Evolutionary conservation across 495 filamentous ascomycete species (phyloP), one percentile per base, ranked within the genome.

Genomic region (Xylaria curta): DNA sequence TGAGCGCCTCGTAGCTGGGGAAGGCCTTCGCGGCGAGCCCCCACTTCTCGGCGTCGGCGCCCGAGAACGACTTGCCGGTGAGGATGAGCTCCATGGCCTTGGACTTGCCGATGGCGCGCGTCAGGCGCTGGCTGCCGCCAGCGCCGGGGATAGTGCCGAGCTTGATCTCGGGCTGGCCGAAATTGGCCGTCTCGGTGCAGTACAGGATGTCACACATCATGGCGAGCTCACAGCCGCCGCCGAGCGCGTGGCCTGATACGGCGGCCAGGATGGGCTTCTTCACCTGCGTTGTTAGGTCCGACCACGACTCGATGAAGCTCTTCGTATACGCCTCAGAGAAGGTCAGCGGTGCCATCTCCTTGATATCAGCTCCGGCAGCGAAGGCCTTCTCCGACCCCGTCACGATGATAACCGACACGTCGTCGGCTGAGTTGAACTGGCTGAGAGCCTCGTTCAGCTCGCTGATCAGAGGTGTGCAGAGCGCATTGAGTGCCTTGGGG

Each of bases 131-230:
- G 66, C 89, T 92, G 2, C 96, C 96, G 8, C 96, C 96, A 0
- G 94, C 96, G 5, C 96, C 96, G 3, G 96, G 96, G 67, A 98
- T 95, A 0, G 90, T 90, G 19, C 96, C 96, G 5, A 99, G 86
- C 80, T 93, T 97, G 85, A 99, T 94, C 85, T 99, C 96, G 4
- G 96, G 96, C 84, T 98, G 96, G 0, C 96, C 96, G 76, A 99
- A 97, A 66, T 91, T 93, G 66, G 96, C 95, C 8, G 76, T 87
- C 33, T 88, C 81, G 10, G 92, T 93, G 85, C 93, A 96, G 87
- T 98, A 98, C 61, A 99, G 78, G 76, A 99, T 91, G 80, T 99
- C 96, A 75, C 91, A 90, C 95, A 98, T 99, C 80, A 99, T 89
- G n/a, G 96, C 96, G 12, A 99, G 88, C 84, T 99, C 96, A 80